Base-by-base conservation (phyloP, 2,329 filamentous ascomycete species). In the Monilinia vaccinii-corymbosi region DNA sequence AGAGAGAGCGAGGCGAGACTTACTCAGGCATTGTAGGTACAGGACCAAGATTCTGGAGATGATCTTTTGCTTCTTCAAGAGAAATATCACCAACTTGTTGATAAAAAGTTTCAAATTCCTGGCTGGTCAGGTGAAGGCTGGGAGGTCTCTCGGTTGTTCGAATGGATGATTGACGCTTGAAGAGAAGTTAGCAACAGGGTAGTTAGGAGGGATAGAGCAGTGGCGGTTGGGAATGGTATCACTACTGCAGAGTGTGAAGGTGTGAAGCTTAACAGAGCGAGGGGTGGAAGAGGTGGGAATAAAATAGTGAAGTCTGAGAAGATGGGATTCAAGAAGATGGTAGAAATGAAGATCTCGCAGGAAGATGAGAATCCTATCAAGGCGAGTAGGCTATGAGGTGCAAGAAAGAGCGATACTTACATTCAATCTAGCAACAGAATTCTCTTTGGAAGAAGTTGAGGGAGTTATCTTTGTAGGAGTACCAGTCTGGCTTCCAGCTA, bases 41-140 rank as follows among this genome's bases (percentile, higher is more conserved):
- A 13, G 49, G 49, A n/a, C 34, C 49, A 32, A 55, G 28, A 13
- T 55, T 55, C 21, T 55, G 51, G 28, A 55, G 51, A 23, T 55
- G 51, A 32, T 55, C 4, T 21, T 55, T 55, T 34, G 51, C 51
- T 44, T 55, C 51, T 21, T 44, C 51, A 2, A 55, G 28, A 6
- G 51, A 53, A 23, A 13, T 53, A 32, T 16, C 44, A 13, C 18
- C 18, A 53, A 44, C n/a, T 32, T 53, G n/a, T 13, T 44, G 51
- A 53, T 38, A 55, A 34, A 55, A 44, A 14, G 25, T 25, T 14
- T 44, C 28, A n/a, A 55, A 44, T 11, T 55, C 51, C 28, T 55
- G 25, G n/a, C 28, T 55, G 13, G 28, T 44, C 38, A 44, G 44
- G 31, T 18, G 40, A 3, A 16, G n/a, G 32, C n/a, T 25, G 18